A percentile compares a stretch with the other conserved stretches of the same genome.
These are phyloP conservation scores for Scutellospora calospora DNA, from an alignment of 371 early-diverging fungal genomes.

Conservation along the genomic window DNA sequence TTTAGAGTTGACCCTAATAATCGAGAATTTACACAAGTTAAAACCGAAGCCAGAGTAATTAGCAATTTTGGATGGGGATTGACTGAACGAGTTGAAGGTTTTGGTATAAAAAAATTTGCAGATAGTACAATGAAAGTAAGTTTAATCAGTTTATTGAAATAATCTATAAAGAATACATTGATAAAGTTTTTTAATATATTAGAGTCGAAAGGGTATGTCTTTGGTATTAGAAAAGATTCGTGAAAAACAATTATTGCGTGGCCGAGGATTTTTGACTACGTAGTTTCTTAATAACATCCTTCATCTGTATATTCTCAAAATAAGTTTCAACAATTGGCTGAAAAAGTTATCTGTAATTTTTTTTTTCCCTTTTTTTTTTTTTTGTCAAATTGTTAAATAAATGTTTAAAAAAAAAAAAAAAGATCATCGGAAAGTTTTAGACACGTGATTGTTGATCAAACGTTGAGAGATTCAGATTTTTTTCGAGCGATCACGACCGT, in stretches of 20 bases:
- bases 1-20: conserved; percentile 69
- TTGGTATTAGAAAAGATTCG: conserved; percentile 85
- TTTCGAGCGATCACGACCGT: conserved; percentile 29
- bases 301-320: not conserved
- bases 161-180: not conserved
- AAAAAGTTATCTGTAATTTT: no score
- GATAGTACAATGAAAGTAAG: conserved; percentile 81
- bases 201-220: conserved; percentile 89
- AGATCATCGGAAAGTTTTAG: no score
- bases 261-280: conserved; percentile 23
- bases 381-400: no score
- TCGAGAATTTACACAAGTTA: conserved; percentile 74
- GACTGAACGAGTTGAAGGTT: conserved; percentile 82
- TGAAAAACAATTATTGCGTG: conserved; percentile 62
- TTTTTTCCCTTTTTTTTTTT: no score
- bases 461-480: not conserved
- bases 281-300: not conserved
- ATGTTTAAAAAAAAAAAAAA: no score
- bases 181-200: conserved; percentile 6
- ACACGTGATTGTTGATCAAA: no score
- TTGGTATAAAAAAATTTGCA: conserved; percentile 88
- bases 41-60: conserved; percentile 86
- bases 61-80: conserved; percentile 91
- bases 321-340: no score
- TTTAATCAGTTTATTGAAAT: not conserved